phyloP scores from a whole-genome alignment of 2,329 filamentous ascomycete species.

The Scedosporium boydii region DNA sequence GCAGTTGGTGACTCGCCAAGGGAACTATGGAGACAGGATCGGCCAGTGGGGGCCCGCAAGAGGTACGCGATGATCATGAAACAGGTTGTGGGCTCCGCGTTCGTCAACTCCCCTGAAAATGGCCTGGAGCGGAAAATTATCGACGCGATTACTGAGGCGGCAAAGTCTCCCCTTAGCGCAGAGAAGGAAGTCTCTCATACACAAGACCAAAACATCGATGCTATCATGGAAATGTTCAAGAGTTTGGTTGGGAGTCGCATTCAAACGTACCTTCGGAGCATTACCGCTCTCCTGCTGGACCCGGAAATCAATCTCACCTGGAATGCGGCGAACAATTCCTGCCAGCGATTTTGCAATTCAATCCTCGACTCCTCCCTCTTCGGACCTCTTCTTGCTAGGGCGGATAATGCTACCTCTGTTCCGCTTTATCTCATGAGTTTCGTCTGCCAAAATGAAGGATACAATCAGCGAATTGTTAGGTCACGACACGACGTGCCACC shows the following conservation, averaged over 20 bases:
- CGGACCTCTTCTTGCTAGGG: conserved; percentile 15
- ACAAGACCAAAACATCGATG: neutral
- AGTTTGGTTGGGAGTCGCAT: conserved; percentile 15
- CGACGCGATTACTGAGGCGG: conserved; percentile 11
- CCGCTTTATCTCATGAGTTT: conserved; percentile 30
- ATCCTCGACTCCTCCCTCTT: conserved; percentile 22
- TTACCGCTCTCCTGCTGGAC: conserved; percentile 19
- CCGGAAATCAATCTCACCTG: conserved; percentile 18
- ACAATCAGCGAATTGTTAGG: conserved; percentile 15
- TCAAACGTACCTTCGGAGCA: conserved; percentile 20
- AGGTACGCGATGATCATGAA: conserved; percentile 29
- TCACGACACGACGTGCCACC: conserved; percentile 26
- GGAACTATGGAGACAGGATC: neutral
- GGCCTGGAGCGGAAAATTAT: neutral
- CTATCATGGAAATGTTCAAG: conserved; percentile 13
- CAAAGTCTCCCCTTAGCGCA: no score
- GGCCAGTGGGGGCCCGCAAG: conserved; percentile 12
- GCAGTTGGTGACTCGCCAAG: neutral
- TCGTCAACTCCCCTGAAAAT: conserved; percentile 17
- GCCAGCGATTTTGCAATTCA: conserved; percentile 26
- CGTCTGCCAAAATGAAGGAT: conserved; percentile 20
- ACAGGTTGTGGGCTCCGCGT: conserved; percentile 27
- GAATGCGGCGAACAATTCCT: conserved; percentile 24
- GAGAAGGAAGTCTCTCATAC: neutral
- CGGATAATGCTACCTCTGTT: neutral